Evolutionary conservation across 164 flowering plant species (phyloP).

Genomic region (Aristolochia fimbriata): DNA sequence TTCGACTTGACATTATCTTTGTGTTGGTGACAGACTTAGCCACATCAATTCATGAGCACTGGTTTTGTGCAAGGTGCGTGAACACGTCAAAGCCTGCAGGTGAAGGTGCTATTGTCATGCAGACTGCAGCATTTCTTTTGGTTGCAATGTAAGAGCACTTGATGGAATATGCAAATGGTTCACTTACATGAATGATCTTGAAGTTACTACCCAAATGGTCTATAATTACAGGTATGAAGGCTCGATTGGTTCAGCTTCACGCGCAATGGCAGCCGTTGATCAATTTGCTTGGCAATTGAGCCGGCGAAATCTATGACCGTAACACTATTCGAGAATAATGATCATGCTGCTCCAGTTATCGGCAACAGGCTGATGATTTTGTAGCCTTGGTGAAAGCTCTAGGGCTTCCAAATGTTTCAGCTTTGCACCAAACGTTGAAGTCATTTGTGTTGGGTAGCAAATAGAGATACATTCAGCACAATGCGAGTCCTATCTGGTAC

Average conservation of each 20-base stretch:
- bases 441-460: no score
- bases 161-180: background rate
- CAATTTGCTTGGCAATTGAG: constrained; percentile 53
- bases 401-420: no score
- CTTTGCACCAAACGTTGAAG: no score
- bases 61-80: constrained; percentile 81
- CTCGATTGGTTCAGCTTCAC: constrained; percentile 74
- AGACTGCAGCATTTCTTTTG: constrained; percentile 65
- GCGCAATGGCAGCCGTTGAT: constrained; percentile 75
- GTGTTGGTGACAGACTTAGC: constrained; percentile 49
- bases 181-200: background rate
- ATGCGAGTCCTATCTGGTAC: no score
- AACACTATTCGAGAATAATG: no score
- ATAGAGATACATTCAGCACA: no score
- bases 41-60: constrained; percentile 77
- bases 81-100: constrained; percentile 72
- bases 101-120: constrained; percentile 89
- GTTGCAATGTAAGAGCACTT: constrained; percentile 54
- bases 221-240: constrained; percentile 63
- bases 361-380: no score
- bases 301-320: constrained; percentile 35
- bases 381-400: no score
- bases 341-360: no score
- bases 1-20: background rate
- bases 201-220: background rate